Evolutionary conservation across 1,284 basidiomycete species (phyloP).

Genomic region (Gastroboletus turbinatus): DNA sequence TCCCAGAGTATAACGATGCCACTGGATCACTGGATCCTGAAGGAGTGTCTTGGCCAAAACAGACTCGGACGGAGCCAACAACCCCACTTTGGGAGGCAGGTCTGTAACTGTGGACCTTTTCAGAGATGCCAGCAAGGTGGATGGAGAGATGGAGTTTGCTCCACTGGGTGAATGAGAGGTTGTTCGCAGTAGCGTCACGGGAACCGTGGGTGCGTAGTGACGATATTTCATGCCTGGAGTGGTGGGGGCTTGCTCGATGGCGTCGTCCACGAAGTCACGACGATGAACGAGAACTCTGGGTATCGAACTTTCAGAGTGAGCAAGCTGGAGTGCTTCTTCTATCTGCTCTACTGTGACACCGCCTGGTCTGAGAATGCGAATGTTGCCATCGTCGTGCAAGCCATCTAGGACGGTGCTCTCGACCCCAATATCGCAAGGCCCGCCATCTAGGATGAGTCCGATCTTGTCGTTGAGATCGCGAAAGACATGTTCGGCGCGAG

Average conservation of each 20-base stretch:
- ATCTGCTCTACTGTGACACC: constrained; percentile 92
- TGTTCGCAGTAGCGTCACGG: constrained; percentile 75
- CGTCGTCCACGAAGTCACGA: constrained; percentile 68
- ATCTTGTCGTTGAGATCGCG: constrained; percentile 79
- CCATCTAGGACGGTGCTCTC: constrained; percentile 97
- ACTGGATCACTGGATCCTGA: constrained; percentile 43
- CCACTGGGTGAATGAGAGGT: constrained; percentile 40
- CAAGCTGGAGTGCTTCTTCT: constrained; percentile 54
- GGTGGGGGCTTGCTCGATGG: constrained; percentile 75
- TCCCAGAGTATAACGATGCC: constrained; percentile 63
- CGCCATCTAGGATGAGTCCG: constrained; percentile 89
- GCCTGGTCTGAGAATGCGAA: constrained; percentile 89
- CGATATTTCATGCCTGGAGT: constrained; percentile 99
- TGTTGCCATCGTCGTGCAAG: constrained; percentile 63
- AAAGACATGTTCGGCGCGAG: constrained; percentile 84
- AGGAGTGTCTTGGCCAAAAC: constrained; percentile 43
- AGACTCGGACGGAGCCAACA: constrained; percentile 71
- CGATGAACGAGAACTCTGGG: constrained; percentile 72
- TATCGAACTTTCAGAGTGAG: constrained; percentile 35
- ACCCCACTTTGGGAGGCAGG: constrained; percentile 54
- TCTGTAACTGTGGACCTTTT: constrained; percentile 20
- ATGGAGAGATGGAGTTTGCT: constrained; percentile 29
- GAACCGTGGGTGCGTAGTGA: constrained; percentile 91
- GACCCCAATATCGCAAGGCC: constrained; percentile 84
- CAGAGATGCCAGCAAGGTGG: constrained; percentile 44